Base-by-base conservation (phyloP, 164 flowering plant genomes). In the Annona squamosa region DNA sequence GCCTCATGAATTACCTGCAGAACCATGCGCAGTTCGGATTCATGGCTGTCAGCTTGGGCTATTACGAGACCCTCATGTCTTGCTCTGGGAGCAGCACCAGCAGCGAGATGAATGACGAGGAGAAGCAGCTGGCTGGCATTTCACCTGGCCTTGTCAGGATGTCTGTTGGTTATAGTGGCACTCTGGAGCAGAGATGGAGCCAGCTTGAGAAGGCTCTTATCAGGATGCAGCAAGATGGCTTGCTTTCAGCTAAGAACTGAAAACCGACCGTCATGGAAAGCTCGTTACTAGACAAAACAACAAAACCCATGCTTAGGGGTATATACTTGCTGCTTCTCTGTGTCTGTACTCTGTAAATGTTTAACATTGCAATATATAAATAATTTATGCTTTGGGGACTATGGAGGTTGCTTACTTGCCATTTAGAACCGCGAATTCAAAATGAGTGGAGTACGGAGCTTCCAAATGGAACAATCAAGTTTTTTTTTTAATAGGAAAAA, bases 21-120 rank as follows among this genome's bases (percentile, higher is more conserved):
- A 92, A 94, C 74, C 71, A 10, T 80, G 81, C 90, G 4, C 94
- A 90, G 61, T 94, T 92, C 44, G 98, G 98, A 75, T 77, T 94
- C 81, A 91, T 94, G 90, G 97, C 97, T 0, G 98, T 94, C 41
- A 92, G 98, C 74, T 72, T 94, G 83, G 98, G 98, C 4, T 95
- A 92, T 85, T 87, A 91, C 43, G 99, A 95, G 82, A 95, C 99
- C 2, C 88, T 95, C 37, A 93, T 95, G 97, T 95, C 99, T 0
- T 92, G 98, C 85, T 95, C 99, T 0, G 92, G 98, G 0, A 91
- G 92, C 67, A 92, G 97, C 79, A 94, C 97, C 0, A 94, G 98
- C 68, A 92, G 95, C 46, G 98, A 94, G 76, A 63, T 94, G 89
- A 91, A 75, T 26, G 78, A 68, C 0, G 91, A 87, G 74, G 97